Evolutionary conservation across 2,329 filamentous ascomycete genomes (phyloP), one percentile per base, ranked within the genome.

Genomic region (Fusarium vanettenii): DNA sequence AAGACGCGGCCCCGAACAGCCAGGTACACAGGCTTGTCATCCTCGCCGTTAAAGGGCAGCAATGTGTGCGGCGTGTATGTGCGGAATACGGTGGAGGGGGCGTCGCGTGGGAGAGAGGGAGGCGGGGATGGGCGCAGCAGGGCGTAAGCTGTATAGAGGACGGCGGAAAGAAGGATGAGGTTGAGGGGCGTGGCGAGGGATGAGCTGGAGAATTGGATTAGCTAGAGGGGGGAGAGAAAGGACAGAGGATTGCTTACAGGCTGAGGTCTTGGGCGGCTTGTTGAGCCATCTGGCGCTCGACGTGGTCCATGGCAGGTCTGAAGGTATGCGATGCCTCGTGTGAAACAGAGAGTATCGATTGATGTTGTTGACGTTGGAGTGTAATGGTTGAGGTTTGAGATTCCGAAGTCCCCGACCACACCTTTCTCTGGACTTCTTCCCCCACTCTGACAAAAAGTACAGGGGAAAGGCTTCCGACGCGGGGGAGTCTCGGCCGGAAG

Each of bases 1-100:
- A 98, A 98, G 73, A 98, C 92, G 60, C 91, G 92, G 62, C 97
- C 95, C 48, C 95, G 93, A 20, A 98, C 95, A n/a, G 95, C 94
- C 59, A 99, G 90, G 84, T 94, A 98, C 66, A 98, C 94, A 60
- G 94, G 94, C 76, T 86, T 87, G 79, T 88, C 89, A 79, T 93
- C 89, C 64, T 87, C 85, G 81, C 97, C 97, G 85, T 96, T 95
- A 88, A 92, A 96, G 35, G 94, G 93, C 33, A 95, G 89, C n/a
- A 99, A 91, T 5, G 94, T 94, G 48, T 86, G 91, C 27, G 94
- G 94, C 16, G 92, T 96, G 86, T 95, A 93, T 65, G 88, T 92
- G 67, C 85, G 85, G 87, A 93, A 93, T 77, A 93, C 89, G 76
- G 87, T 85, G 62, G 91, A 87, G 0, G 91, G 86, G 7, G 88